Base-by-base conservation (phyloP, 176 grass and related monocot genomes). In the Lolium perenne region DNA sequence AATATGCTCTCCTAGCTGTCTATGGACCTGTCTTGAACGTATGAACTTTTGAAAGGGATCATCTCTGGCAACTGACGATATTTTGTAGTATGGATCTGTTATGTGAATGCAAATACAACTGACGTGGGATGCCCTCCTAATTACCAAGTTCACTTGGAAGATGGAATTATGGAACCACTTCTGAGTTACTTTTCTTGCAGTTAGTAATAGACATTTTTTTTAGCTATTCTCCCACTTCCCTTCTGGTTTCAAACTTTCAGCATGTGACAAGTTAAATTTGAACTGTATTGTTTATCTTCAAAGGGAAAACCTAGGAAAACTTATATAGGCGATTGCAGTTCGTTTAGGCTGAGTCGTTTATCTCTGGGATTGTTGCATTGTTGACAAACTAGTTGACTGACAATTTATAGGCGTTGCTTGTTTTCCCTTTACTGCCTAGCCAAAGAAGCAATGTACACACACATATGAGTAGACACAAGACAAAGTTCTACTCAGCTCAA, bases 71-170 rank as follows among this genome's bases (percentile, higher is more conserved):
- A 66, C 12, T 48, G 66, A n/a, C 3, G 21, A 63, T 47, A 46
- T 89, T 57, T 80, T 74, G 65, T 57, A 79, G 4, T 56, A 56
- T 14, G 45, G 84, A 41, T 54, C 7, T 56, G 10, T 54, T 38
- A 20, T 53, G n/a, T 38, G 22, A 79, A n/a, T 13, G 29, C 18
- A 60, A 59, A 18, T 13, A 9, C 12, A 46, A 62, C 77, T 70
- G 50, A 41, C 17, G 22, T 22, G 48, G 38, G 32, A 55, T 63
- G 18, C 43, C 0, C 5, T 14, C 50, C 41, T 88, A 67, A 58
- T 72, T 53, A 41, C 40, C 40, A 41, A 57, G 55, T 57, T 57
- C 17, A 6, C 55, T 20, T 57, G 17, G 55, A 60, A 41, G 40
- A 41, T 41, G 40, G 40, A 41, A 41, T 41, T 41, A 41, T 54